A percentile compares a stretch with the other conserved stretches of the same genome.
Evolutionary conservation across 192 early-diverging fungal genomes (phyloP).

Genomic region (Radiomyces spectabilis): DNA sequence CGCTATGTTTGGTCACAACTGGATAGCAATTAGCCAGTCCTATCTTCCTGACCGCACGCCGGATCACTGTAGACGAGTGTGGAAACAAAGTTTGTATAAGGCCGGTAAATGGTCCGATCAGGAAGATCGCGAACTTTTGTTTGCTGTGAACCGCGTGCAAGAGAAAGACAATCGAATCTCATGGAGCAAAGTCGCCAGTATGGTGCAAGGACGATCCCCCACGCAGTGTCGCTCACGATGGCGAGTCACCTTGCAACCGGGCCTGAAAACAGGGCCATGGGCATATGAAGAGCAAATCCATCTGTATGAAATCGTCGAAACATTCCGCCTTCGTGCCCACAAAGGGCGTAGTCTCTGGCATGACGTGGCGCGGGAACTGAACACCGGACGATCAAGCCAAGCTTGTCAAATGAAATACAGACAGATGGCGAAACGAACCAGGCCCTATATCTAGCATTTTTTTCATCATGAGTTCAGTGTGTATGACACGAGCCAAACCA

Average conservation of each 20-base stretch:
- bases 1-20: conserved; percentile 23
- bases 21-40: conserved; percentile 14
- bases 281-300: conserved; percentile 5
- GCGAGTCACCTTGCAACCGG: background rate
- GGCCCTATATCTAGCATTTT: no score
- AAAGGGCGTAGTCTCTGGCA: background rate
- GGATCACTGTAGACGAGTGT: conserved; percentile 3
- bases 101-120: conserved; percentile 6
- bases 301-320: conserved; percentile 9
- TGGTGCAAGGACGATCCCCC: background rate
- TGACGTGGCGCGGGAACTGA: background rate
- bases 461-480: no score
- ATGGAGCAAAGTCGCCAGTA: conserved; percentile 8
- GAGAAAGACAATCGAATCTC: background rate
- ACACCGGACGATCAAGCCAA: conserved; percentile 10
- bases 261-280: background rate
- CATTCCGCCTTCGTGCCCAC: background rate
- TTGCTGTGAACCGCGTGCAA: background rate
- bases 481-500: no score
- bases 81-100: no score
- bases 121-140: background rate
- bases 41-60: conserved; percentile 19
- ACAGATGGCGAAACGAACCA: no score
- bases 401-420: no score
- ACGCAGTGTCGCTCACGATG: conserved; percentile 8